These are phyloP conservation scores for Clavispora fructus DNA, from an alignment of 805 yeast genomes.

Conservation along the genomic window DNA sequence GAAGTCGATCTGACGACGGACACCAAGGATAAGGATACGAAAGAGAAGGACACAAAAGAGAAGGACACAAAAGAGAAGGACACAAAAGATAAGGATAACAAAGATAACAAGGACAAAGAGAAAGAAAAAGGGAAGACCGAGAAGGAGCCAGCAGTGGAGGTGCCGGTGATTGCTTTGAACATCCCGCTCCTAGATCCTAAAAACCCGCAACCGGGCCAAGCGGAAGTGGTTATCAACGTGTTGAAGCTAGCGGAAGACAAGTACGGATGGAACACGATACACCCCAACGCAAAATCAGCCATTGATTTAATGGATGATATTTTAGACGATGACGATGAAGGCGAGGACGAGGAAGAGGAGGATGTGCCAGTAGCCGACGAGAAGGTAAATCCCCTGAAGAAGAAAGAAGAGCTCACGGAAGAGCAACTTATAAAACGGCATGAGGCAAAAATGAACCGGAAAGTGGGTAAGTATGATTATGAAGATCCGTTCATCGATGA, in stretches of 20 bases:
- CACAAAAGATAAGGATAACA: neutral
- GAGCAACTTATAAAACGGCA: constrained; percentile 42
- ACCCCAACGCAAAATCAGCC: constrained; percentile 60
- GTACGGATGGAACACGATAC: constrained; percentile 72
- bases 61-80: neutral
- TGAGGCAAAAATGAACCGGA: constrained; percentile 51
- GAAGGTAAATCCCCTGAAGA: constrained; percentile 12
- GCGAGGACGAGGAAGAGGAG: constrained; percentile 41
- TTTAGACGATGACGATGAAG: constrained; percentile 46
- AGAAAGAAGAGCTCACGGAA: constrained; percentile 27
- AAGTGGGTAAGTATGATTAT: constrained; percentile 86
- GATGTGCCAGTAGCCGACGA: constrained; percentile 8
- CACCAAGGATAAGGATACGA: constrained; percentile 1
- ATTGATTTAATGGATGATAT: constrained; percentile 47
- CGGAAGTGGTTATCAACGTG: constrained; percentile 67
- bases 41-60: neutral
- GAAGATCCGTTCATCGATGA: constrained; percentile 97
- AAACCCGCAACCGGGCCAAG: constrained; percentile 50
- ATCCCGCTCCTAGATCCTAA: constrained; percentile 45
- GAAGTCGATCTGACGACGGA: constrained; percentile 8
- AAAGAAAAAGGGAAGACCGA: constrained; percentile 5
- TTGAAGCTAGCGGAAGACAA: constrained; percentile 72
- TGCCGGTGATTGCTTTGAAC: constrained; percentile 51
- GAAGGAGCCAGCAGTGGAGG: constrained; percentile 9
- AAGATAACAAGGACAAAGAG: neutral